These are phyloP conservation scores for Mikania micrantha DNA, from an alignment of 129 eudicot species.

Conservation along the genomic window DNA sequence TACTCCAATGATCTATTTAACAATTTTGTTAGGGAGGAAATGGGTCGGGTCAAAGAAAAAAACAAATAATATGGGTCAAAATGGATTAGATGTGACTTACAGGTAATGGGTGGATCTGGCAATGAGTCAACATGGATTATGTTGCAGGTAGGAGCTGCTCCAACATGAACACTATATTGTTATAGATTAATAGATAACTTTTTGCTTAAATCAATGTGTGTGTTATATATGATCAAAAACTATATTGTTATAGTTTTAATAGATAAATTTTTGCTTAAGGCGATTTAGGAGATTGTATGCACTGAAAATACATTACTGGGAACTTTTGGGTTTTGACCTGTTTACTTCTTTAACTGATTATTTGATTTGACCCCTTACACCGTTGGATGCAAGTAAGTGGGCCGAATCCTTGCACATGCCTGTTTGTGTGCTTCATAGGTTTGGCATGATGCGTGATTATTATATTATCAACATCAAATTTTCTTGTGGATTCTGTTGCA, in stretches of 20 bases:
- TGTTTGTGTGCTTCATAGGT: background rate
- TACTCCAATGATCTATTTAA: no score
- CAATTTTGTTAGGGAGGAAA: no score
- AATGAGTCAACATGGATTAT: background rate
- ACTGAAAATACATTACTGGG: background rate
- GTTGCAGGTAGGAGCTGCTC: no score
- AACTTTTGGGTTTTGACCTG: no score
- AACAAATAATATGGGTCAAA: slow-evolving; percentile 3
- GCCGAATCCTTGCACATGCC: background rate
- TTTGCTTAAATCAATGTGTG: background rate
- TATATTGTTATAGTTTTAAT: background rate
- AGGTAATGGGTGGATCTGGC: background rate
- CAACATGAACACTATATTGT: no score
- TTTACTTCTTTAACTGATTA: background rate
- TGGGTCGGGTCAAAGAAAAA: no score
- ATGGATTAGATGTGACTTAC: background rate
- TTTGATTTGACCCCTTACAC: background rate
- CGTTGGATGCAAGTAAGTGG: background rate
- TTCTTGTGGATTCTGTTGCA: slow-evolving; percentile 42
- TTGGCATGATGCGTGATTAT: background rate
- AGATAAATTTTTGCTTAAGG: background rate
- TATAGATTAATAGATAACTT: no score
- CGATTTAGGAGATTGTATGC: background rate
- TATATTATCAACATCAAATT: slow-evolving; percentile 34
- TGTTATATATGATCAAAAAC: background rate